Percentiles rank a stretch among this genome's conserved stretches.
phyloP scores from a whole-genome alignment of 164 flowering plant genomes.

The Sextonia rubra region DNA sequence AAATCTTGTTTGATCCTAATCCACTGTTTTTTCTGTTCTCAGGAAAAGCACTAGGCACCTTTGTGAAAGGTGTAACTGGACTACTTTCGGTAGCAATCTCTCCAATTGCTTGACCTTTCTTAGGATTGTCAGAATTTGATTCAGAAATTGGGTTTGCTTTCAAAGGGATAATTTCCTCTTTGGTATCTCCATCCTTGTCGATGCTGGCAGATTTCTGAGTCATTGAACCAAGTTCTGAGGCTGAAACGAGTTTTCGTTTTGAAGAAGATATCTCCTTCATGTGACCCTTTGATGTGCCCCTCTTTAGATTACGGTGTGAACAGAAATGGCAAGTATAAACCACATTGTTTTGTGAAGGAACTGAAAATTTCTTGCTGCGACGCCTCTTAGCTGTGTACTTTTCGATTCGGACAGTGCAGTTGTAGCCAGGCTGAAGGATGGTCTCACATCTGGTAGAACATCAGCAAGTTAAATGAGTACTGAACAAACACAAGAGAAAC shows the following conservation, averaged over 20 bases:
- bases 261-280: constrained; percentile 46
- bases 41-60: constrained; percentile 19
- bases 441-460: constrained; percentile 66
- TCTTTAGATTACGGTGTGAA: constrained; percentile 50
- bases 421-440: constrained; percentile 65
- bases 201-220: constrained; percentile 11
- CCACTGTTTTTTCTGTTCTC: constrained; percentile 18
- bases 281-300: constrained; percentile 66
- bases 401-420: constrained; percentile 69
- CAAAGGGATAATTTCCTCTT: not conserved
- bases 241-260: constrained; percentile 16
- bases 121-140: not conserved
- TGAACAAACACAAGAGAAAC: too few relatives aligned
- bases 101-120: not conserved
- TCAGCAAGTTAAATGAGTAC: too few relatives aligned
- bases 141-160: constrained; percentile 10
- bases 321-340: constrained; percentile 72
- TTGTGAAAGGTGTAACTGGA: constrained; percentile 36
- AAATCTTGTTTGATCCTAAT: not conserved
- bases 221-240: not conserved
- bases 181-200: not conserved
- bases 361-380: constrained; percentile 23
- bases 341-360: constrained; percentile 43
- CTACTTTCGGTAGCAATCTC: constrained; percentile 9
- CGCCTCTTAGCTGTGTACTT: constrained; percentile 35